Evolutionary conservation across 2,329 filamentous ascomycete genomes (phyloP).

Genomic region (Elsinoe ampelina): DNA sequence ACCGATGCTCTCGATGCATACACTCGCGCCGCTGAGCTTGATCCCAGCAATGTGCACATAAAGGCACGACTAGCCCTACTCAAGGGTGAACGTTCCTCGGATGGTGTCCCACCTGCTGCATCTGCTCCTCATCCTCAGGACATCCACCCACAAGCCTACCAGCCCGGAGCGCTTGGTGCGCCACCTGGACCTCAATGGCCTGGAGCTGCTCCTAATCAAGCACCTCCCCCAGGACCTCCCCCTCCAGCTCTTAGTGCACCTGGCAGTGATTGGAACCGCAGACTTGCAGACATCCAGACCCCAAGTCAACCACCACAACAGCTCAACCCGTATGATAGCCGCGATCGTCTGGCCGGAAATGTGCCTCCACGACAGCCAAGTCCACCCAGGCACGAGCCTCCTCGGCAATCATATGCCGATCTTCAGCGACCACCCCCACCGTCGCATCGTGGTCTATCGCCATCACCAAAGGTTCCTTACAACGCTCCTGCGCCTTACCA

Average conservation of each 20-base stretch:
- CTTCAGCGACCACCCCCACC: constrained; percentile 35
- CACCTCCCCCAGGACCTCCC: constrained; percentile 47
- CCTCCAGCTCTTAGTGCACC: constrained; percentile 43
- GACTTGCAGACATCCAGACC: constrained; percentile 68
- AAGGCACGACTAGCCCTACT: constrained; percentile 87
- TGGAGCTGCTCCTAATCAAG: constrained; percentile 47
- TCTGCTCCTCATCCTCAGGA: constrained; percentile 81
- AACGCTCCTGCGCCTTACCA: constrained; percentile 45
- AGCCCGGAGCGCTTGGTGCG: constrained; percentile 63
- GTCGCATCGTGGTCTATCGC: constrained; percentile 45
- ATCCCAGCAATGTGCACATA: constrained; percentile 88
- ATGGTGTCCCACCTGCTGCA: constrained; percentile 58
- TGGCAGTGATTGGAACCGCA: constrained; percentile 52
- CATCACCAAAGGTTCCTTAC: constrained; percentile 51
- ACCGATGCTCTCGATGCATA: constrained; percentile 94
- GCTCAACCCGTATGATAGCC: constrained; percentile 72
- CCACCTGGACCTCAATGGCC: constrained; percentile 13
- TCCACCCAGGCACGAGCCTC: constrained; percentile 50
- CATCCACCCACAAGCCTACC: constrained; percentile 90
- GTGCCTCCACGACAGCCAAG: constrained; percentile 62
- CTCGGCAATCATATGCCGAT: constrained; percentile 39
- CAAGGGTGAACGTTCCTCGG: constrained; percentile 57
- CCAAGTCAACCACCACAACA: constrained; percentile 53
- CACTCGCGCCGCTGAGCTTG: constrained; percentile 84
- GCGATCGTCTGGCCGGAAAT: constrained; percentile 59